Percentiles rank a stretch among this genome's conserved stretches.
phyloP scores from a whole-genome alignment of 371 early-diverging fungal genomes.

The Circinella minor region DNA sequence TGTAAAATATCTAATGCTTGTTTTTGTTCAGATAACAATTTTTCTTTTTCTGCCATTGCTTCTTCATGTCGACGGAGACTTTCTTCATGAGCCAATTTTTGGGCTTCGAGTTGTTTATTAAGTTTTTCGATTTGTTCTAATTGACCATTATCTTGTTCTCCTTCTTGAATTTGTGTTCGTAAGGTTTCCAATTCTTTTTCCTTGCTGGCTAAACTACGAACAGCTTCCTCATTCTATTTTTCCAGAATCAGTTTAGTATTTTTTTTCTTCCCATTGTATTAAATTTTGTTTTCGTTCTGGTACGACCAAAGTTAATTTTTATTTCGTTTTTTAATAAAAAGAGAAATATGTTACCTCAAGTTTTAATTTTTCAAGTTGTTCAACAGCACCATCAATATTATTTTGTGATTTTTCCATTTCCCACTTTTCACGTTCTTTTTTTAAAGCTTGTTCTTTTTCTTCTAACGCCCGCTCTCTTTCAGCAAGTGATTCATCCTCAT shows the following conservation, averaged over 20 bases:
- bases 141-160: conserved; percentile 29
- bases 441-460: conserved; percentile 28
- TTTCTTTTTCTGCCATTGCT: conserved; percentile 47
- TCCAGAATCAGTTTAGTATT: not conserved
- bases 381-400: conserved; percentile 31
- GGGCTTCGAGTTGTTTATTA: conserved; percentile 41
- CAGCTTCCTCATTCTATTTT: conserved; percentile 45
- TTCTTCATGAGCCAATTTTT: conserved; percentile 46
- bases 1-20: conserved; percentile 28
- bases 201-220: conserved; percentile 37
- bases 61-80: conserved; percentile 43
- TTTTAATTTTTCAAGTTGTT: conserved; percentile 42
- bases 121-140: conserved; percentile 36
- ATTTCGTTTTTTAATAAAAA: not conserved
- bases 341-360: conserved; percentile 26
- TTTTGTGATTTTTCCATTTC: conserved; percentile 21
- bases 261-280: not conserved
- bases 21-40: conserved; percentile 39
- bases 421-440: conserved; percentile 21
- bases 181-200: conserved; percentile 48
- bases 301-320: not conserved
- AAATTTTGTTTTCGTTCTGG: not conserved
- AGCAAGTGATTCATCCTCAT: conserved; percentile 13
- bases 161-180: conserved; percentile 27
- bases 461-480: conserved; percentile 31